A percentile compares a stretch with the other conserved stretches of the same genome.
These are phyloP conservation scores for Aspergillus novofumigatus DNA, from an alignment of 2,329 filamentous ascomycete species.

Conservation along the genomic window DNA sequence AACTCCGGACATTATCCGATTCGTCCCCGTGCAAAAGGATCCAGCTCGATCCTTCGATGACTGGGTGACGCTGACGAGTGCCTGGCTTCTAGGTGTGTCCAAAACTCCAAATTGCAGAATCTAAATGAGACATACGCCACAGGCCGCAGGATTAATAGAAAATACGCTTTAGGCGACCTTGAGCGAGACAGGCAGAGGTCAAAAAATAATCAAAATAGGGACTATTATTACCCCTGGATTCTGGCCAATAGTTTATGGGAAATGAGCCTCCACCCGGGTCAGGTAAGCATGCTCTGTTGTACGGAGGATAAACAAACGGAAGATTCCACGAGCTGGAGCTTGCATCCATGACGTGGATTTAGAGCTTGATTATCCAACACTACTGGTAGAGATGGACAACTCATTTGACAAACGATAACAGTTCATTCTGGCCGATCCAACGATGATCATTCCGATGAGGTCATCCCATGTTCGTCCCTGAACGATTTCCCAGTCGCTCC, in stretches of 20 bases:
- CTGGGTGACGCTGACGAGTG: neutral
- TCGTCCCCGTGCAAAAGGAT: neutral
- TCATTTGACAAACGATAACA: neutral
- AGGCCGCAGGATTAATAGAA: neutral
- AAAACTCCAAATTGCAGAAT: neutral
- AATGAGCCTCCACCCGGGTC: neutral
- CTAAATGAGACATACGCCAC: slow-evolving; percentile 1
- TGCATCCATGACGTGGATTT: neutral
- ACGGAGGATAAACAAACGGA: neutral
- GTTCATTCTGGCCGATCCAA: neutral
- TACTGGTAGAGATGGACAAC: neutral
- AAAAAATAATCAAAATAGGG: neutral
- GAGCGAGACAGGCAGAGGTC: neutral
- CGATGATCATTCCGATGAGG: slow-evolving; percentile 13
- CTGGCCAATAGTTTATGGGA: neutral
- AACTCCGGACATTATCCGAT: slow-evolving; percentile 6
- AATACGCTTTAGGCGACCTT: neutral
- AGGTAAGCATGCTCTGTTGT: neutral
- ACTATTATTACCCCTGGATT: neutral
- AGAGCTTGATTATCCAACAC: neutral
- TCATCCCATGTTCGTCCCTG: slow-evolving; percentile 10
- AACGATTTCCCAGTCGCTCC: slow-evolving; percentile 7
- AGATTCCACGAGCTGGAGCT: neutral
- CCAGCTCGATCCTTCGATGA: neutral
- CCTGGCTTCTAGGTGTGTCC: neutral